Conservation (phyloP, 805 yeast species). For the Schwanniomyces sp. region DNA sequence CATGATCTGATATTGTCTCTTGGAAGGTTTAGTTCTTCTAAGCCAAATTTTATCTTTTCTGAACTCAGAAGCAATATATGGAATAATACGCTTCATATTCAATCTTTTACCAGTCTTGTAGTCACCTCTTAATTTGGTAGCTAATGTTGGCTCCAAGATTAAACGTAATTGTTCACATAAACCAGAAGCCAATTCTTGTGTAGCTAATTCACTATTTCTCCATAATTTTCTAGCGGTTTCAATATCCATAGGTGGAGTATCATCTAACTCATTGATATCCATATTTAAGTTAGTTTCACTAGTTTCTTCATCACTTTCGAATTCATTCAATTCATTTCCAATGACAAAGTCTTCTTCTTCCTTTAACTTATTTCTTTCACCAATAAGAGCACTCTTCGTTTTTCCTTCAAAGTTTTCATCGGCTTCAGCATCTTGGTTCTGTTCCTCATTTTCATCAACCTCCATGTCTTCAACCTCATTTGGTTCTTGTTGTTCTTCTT, state of each 20-base stretch:
- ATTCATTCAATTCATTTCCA: conserved; percentile 18
- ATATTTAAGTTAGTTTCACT: conserved; percentile 4
- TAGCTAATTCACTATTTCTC: conserved; percentile 80
- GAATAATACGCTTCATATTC: conserved; percentile 96
- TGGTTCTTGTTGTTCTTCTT: conserved; percentile 25
- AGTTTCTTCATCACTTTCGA: conserved; percentile 16
- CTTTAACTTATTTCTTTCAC: conserved; percentile 40
- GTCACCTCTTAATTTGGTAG: conserved; percentile 94
- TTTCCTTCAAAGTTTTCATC: conserved; percentile 51
- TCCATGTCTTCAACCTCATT: conserved; percentile 27
- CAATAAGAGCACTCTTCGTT: conserved; percentile 49
- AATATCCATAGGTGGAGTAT: conserved; percentile 46
- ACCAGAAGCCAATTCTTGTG: conserved; percentile 83
- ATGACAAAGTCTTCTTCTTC: conserved; percentile 26
- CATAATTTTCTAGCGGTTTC: conserved; percentile 78
- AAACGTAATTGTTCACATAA: conserved; percentile 90
- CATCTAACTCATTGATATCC: conserved; percentile 14
- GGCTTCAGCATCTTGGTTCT: conserved; percentile 22
- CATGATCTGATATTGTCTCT: conserved; percentile 96
- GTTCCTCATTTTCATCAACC: conserved; percentile 26
- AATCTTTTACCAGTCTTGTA: conserved; percentile 95
- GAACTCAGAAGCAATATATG: conserved; percentile 96
- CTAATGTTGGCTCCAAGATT: conserved; percentile 91
- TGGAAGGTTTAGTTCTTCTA: conserved; percentile 94
- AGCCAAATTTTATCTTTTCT: conserved; percentile 98